phyloP scores from a whole-genome alignment of 108 stramenopile species.

The Nitzschia inconspicua region DNA sequence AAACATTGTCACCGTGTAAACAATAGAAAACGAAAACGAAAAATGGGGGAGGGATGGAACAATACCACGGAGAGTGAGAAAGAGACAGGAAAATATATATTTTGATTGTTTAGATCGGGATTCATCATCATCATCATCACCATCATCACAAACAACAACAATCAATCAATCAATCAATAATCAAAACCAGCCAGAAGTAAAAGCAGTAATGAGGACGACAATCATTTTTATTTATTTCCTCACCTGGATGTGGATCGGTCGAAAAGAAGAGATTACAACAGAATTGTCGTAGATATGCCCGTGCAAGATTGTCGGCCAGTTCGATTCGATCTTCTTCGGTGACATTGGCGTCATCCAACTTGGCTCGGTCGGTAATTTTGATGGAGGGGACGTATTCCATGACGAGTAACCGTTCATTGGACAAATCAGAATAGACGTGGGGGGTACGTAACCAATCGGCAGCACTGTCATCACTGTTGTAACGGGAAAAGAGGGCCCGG shows the following conservation, averaged over 20 bases:
- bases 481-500: no score
- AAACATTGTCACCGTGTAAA: not conserved
- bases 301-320: conserved; percentile 74
- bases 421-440: conserved; percentile 62
- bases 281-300: conserved; percentile 78
- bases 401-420: conserved; percentile 64
- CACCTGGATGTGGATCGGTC: conserved; percentile 60
- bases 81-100: no score
- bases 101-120: no score
- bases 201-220: not conserved
- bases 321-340: conserved; percentile 57
- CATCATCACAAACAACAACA: no score
- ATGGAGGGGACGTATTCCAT: conserved; percentile 87
- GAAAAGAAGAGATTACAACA: conserved; percentile 80
- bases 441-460: conserved; percentile 78
- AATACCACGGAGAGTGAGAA: no score
- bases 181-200: not conserved
- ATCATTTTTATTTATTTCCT: no score
- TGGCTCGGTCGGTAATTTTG: conserved; percentile 60
- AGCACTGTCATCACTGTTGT: no score
- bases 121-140: no score
- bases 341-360: conserved; percentile 62
- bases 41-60: not conserved
- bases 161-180: not conserved
- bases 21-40: not conserved